Evolutionary conservation across 225 moss, liverwort and hornwort species (phyloP), one percentile per base, ranked within the genome.

Genomic region (Ulota crispa): DNA sequence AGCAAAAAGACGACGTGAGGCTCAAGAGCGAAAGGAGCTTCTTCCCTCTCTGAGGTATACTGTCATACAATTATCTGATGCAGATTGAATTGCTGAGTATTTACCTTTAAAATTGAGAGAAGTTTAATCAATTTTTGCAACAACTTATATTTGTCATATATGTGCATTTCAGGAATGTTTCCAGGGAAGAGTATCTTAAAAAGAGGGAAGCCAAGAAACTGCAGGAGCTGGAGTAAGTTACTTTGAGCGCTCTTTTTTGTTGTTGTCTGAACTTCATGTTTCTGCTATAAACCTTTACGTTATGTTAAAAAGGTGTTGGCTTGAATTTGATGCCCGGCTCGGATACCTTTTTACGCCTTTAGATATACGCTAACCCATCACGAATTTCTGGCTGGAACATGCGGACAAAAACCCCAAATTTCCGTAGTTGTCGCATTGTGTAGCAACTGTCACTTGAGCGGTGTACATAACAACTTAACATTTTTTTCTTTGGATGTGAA

Each of bases 111-210:
- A 52, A 59, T 65, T 70, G 34, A 75, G 34, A 26, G 37, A 45
- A 54, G 41, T 27, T 23, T 27, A 28, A 12, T 61, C 14, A 53
- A 32, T 64, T 61, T 56, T 34, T 71, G n/a, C 61, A 26, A 47
- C 56, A 63, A 39, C 59, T 83, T 52, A 84, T 32, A 12, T 47
- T 63, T 18, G 56, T 55, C 63, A 67, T 73, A 75, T 73, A 62
- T 82, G 60, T 85, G 73, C 50, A 61, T 63, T 74, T 64, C 86
- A 90, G 90, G 83, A 64, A 86, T 28, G 80, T 86, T 56, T 87
- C 88, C 21, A 91, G 91, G 81, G 83, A 91, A 73, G 91, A 91
- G 81, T 91, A 91, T 81, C 81, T 91, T 12, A 88, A 91, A 27
- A 89, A 83, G 57, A 87, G 88, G 68, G 91, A 91, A 83, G 85